Conservation (phyloP, 2,329 filamentous ascomycete species). For the Macrophomina phaseolina region DNA sequence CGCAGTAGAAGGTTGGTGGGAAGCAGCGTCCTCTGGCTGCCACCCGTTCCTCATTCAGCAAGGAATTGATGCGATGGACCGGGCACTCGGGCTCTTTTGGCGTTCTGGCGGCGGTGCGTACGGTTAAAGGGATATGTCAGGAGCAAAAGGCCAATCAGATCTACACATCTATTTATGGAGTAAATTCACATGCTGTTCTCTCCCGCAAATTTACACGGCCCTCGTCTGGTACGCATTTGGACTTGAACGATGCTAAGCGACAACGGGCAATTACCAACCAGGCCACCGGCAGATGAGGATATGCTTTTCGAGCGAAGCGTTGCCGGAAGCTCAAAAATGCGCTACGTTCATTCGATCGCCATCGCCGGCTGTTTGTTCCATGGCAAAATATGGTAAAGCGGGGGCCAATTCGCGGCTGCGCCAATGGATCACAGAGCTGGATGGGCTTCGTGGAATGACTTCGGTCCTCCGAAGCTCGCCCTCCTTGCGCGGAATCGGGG, state of each 20-base stretch:
- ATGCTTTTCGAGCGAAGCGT: too few relatives aligned
- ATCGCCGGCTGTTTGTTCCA: too few relatives aligned
- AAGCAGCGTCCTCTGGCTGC: neutral
- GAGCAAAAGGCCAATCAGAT: neutral
- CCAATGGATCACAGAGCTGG: too few relatives aligned
- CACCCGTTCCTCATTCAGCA: neutral
- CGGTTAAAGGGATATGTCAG: neutral
- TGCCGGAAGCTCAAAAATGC: too few relatives aligned
- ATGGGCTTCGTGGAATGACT: too few relatives aligned
- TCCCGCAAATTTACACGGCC: neutral
- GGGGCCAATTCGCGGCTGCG: too few relatives aligned
- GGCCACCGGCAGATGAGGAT: too few relatives aligned
- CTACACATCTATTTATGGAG: neutral
- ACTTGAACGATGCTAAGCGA: neutral
- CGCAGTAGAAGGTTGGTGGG: neutral
- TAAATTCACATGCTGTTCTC: neutral
- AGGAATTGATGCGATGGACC: neutral
- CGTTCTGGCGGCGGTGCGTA: conserved; percentile 1
- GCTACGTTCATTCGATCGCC: too few relatives aligned
- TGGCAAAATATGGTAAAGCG: too few relatives aligned
- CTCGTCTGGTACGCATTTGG: neutral
- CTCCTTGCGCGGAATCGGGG: too few relatives aligned
- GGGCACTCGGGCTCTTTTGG: neutral
- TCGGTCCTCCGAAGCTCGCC: too few relatives aligned
- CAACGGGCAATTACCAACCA: too few relatives aligned